Base-by-base conservation (phyloP, 1,139 yeast species). In the Geotrichum bryndzae region DNA sequence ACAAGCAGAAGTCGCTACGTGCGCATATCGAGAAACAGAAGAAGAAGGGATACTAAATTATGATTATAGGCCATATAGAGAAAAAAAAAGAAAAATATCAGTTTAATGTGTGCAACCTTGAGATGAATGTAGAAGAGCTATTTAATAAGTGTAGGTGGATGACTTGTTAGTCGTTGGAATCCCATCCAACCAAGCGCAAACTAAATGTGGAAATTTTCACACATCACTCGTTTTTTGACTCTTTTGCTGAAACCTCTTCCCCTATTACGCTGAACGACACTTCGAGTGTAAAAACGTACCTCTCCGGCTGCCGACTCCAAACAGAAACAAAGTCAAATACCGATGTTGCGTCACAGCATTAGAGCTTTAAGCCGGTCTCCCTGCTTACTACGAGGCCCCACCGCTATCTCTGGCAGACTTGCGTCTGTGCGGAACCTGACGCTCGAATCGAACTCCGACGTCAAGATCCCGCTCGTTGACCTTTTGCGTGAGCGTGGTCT, bases 1-100 rank as follows among this genome's bases (percentile, higher is more conserved):
- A 94, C 76, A 86, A 91, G 75, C 98, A 91, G 75, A 88, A 85
- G 76, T 86, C 88, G 22, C 79, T 94, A 68, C 80, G 87, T 66
- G 96, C 96, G 1, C 99, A 94, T 72, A 84, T 90, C 65, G 85
- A 84, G 61, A 90, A 88, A 75, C 97, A 90, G 74, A 92, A 90
- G 86, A 88, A 87, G 84, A 87, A 86, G 79, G 92, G 94, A 61
- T 68, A 54, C 50, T 59, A 59, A 59, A 48, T 41, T 41, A 7
- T 10, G n/a, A 41, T n/a, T n/a, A 41, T 41, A 41, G 48, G 10
- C 23, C 18, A n/a, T n/a, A 41, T 41, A 41, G 48, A 41, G 13
- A 41, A 41, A 29, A 29, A 29, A 29, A 7, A 29, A 5, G 1
- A 29, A 29, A 7, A 7, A 7, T 41, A 41, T 7, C 18, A 41